Base-by-base conservation (phyloP, 352 stramenopile species). In the Globisporangium nodosum region DNA sequence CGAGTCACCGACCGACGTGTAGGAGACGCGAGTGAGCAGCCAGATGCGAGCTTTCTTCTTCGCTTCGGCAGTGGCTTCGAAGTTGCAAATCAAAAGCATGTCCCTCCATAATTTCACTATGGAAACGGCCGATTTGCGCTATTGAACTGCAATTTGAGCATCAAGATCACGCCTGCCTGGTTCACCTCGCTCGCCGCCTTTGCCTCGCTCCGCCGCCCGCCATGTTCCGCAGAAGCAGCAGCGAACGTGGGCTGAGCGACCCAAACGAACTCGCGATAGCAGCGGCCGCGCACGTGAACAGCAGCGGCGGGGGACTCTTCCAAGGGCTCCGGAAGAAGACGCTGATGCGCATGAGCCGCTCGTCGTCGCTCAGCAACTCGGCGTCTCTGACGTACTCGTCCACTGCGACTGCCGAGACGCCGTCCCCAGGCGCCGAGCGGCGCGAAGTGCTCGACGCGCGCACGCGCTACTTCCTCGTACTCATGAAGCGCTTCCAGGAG, bases 301-400 rank as follows among this genome's bases (percentile, higher is more conserved):
- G 37, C 39, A n/a, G 50, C n/a, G 31, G 27, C 35, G 60, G 64
- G 13, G 70, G 70, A 0, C 52, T 91, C 53, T 53, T 91, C 31
- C 78, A 85, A n/a, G 81, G 74, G 2, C 68, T 90, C 57, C 57
- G 75, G 11, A 76, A 68, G 60, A 88, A 82, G 60, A 88, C 88
- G 47, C 68, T 71, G 18, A 72, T 79, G 37, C 87, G 83, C 64
- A 88, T 91, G 49, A 67, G 68, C 13, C 76, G 79, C 37, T 82
- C 49, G 24, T 42, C 49, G 13, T 52, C 27, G 7, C 49, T 58
- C 58, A 54, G 40, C 49, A 59, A 3, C 7, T 27, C 43, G 43
- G 13, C 43, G 2, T 24, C 58, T 20, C 27, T 48, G 56, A 45
- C 47, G 35, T n/a, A 69, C 58, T n/a, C 48, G 8, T 43, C 43